Evolutionary conservation across 495 filamentous ascomycete species (phyloP), one percentile per base, ranked within the genome.

Genomic region (Penicillium coffeae): DNA sequence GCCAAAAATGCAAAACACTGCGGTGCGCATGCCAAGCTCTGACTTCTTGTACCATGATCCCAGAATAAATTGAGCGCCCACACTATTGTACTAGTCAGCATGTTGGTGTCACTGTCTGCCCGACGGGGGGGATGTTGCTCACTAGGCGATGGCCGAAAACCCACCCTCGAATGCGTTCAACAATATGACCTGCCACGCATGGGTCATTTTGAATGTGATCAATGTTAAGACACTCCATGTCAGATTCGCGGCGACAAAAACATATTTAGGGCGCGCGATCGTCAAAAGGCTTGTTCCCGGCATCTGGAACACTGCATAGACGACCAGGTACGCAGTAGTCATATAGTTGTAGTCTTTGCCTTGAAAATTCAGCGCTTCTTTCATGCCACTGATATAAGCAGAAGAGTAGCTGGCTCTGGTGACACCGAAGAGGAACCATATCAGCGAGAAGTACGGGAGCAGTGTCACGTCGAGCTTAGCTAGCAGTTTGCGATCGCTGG

Each of bases 271-370:
- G 8, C 65, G 54, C 6, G 48, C 46, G 7, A 68, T 43, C 7
- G 65, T 68, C 41, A 68, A 44, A 0, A 65, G 49, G 34, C 62
- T 65, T 7, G 65, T 68, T 5, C 63, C 63, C 0, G 64, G 67
- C 42, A 70, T 70, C 41, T 70, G 67, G 19, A 51, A 70, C 13
- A 70, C 67, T 1, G 64, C 64, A 49, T 70, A 70, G 3, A 65
- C 58, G 8, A 66, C 64, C 45, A 68, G 18, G 42, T 70, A 70
- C 1, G 63, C 61, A 4, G 67, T 70, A 16, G 42, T 68, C 67
- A 70, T 65, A 30, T 70, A 70, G 38, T 68, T 70, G 45, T 64
- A 70, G 8, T 66, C 60, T 32, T 68, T 70, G 1, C 67, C 64
- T 21, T 68, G 38, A 25, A 70, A 70, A 10, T 52, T 27, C 0